Evolutionary conservation across 495 filamentous ascomycete species (phyloP).

Genomic region (Talaromyces borbonicus): DNA sequence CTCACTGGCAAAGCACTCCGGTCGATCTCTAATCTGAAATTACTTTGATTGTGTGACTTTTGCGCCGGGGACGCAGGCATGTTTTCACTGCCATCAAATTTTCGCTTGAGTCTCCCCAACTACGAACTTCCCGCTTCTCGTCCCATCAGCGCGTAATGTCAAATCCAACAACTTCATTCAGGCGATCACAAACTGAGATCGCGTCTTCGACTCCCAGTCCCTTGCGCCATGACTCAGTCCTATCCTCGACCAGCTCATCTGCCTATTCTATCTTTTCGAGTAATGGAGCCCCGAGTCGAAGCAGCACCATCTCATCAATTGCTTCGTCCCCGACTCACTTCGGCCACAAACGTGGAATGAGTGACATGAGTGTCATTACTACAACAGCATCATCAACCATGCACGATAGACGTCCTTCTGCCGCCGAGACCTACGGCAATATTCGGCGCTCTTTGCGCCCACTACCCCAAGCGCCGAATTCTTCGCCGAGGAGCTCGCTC

Average conservation of each 20-base stretch:
- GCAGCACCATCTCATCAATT: conserved; percentile 69
- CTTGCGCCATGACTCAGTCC: conserved; percentile 62
- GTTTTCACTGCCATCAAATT: conserved; percentile 25
- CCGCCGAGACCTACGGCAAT: conserved; percentile 53
- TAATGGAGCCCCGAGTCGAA: conserved; percentile 55
- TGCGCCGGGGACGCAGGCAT: conserved; percentile 29
- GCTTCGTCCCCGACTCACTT: conserved; percentile 51
- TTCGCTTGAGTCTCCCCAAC: conserved; percentile 15
- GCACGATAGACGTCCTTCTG: conserved; percentile 32
- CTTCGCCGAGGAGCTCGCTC: conserved; percentile 23
- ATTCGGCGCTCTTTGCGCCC: conserved; percentile 70
- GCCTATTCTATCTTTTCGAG: conserved; percentile 62
- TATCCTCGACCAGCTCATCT: conserved; percentile 63
- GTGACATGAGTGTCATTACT: conserved; percentile 49
- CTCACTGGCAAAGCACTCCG: not conserved
- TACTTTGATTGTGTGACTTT: not conserved
- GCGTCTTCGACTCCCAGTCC: conserved; percentile 46
- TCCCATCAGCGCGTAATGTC: conserved; percentile 29
- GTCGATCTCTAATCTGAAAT: not conserved
- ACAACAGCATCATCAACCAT: conserved; percentile 29
- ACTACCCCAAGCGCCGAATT: conserved; percentile 57
- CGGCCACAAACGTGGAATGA: conserved; percentile 68
- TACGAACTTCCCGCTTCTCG: conserved; percentile 22
- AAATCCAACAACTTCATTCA: conserved; percentile 35
- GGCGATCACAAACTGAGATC: conserved; percentile 59